Conservation (phyloP, 208 protist species). For the Leishmania major region DNA sequence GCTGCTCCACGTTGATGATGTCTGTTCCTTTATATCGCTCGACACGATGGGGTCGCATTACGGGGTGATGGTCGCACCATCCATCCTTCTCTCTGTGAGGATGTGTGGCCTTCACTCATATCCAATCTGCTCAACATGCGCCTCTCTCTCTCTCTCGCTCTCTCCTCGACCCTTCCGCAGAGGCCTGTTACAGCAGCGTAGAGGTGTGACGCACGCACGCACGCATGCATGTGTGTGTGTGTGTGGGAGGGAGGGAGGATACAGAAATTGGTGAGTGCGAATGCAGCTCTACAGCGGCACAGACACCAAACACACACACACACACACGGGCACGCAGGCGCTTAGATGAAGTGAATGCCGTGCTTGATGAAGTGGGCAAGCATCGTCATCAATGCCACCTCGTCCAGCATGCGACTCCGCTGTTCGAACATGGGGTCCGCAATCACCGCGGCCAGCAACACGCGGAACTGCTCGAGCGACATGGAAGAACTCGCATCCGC, state of each 20-base stretch:
- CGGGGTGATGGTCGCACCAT: background rate
- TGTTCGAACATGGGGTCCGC: slow-evolving; percentile 79
- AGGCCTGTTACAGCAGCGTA: background rate
- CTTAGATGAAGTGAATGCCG: slow-evolving; percentile 85
- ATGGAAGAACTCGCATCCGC: slow-evolving; percentile 14
- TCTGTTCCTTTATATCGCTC: background rate
- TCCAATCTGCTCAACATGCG: background rate
- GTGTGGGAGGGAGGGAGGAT: background rate
- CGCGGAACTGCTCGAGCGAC: slow-evolving; percentile 66
- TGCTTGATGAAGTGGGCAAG: slow-evolving; percentile 80
- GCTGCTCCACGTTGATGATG: background rate
- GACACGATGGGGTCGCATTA: background rate
- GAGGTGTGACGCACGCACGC: background rate
- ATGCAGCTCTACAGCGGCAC: background rate
- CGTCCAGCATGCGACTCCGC: slow-evolving; percentile 70
- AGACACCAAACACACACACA: background rate
- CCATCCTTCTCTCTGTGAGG: slow-evolving; percentile 3
- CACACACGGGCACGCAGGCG: background rate
- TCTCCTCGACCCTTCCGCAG: background rate
- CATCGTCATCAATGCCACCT: slow-evolving; percentile 83
- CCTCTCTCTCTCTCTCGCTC: background rate
- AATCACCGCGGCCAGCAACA: slow-evolving; percentile 68
- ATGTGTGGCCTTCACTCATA: background rate
- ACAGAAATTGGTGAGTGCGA: background rate
- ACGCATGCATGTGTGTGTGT: background rate